phyloP scores from a whole-genome alignment of 2,329 filamentous ascomycete species.

The Chaetomium sp. region DNA sequence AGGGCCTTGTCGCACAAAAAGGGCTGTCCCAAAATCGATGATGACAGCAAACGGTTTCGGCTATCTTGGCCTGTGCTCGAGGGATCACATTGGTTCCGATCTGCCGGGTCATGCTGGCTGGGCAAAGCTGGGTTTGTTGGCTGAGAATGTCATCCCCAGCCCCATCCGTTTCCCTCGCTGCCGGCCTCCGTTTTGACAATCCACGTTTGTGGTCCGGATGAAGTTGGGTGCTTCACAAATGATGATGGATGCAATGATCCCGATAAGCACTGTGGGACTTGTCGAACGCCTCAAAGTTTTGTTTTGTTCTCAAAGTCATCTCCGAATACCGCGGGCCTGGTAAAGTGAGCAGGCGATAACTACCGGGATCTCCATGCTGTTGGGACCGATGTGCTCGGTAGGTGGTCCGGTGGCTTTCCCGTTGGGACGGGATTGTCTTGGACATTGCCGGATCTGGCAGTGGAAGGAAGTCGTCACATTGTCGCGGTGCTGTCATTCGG shows the following conservation, averaged over 20 bases:
- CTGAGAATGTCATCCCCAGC: not conserved
- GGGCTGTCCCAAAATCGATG: not conserved
- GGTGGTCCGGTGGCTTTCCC: too few relatives aligned
- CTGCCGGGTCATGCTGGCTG: slow-evolving; percentile 14
- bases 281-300: too few relatives aligned
- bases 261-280: not conserved
- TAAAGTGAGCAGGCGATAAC: too few relatives aligned
- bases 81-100: slow-evolving; percentile 13
- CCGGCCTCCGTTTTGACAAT: not conserved
- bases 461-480: too few relatives aligned
- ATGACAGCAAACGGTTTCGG: slow-evolving; percentile 2
- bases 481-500: too few relatives aligned
- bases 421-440: too few relatives aligned
- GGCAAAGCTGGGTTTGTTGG: not conserved
- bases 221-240: too few relatives aligned
- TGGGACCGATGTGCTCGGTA: too few relatives aligned
- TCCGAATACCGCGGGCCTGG: not conserved
- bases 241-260: not conserved
- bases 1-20: not conserved
- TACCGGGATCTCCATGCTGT: too few relatives aligned
- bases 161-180: not conserved
- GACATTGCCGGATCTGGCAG: too few relatives aligned
- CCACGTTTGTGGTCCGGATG: too few relatives aligned
- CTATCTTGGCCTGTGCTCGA: not conserved
- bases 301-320: not conserved